phyloP scores from a whole-genome alignment of 768 basidiomycete species.

The Hygrocybe coccinea region DNA sequence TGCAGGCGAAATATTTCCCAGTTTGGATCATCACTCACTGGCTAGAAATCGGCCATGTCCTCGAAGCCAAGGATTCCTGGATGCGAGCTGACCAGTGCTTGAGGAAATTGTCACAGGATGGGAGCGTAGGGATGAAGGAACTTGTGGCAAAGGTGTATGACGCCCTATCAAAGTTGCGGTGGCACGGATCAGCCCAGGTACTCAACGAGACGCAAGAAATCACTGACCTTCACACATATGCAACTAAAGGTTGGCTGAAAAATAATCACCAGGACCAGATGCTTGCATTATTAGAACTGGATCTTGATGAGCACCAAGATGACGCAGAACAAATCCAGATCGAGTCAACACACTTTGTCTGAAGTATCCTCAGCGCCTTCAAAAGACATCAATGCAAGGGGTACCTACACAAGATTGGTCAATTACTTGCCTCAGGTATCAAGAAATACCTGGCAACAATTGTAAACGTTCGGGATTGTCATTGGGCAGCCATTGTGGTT shows the following conservation, averaged over 20 bases:
- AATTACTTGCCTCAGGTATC: neutral
- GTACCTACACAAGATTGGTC: neutral
- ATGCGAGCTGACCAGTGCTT: neutral
- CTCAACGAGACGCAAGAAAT: conserved; percentile 8
- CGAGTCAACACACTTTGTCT: conserved; percentile 2
- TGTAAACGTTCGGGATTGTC: conserved; percentile 7
- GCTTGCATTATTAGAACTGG: conserved; percentile 13
- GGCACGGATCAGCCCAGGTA: conserved; percentile 11
- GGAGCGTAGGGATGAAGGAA: no score
- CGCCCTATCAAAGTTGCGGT: conserved; percentile 6
- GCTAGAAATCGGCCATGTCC: neutral
- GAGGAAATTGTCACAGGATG: neutral
- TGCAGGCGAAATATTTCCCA: neutral
- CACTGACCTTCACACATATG: conserved; percentile 11
- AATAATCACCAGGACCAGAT: conserved; percentile 18
- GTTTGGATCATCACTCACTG: neutral
- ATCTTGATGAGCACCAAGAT: conserved; percentile 3
- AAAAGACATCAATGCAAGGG: neutral
- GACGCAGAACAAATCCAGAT: conserved; percentile 1
- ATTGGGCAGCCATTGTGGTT: conserved; percentile 16
- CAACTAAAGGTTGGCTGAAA: conserved; percentile 17
- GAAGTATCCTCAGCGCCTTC: neutral
- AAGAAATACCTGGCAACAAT: conserved; percentile 12
- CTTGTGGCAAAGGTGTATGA: neutral
- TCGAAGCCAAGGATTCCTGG: neutral